Evolutionary conservation across 768 basidiomycete genomes (phyloP).

Genomic region (Russula sp.): DNA sequence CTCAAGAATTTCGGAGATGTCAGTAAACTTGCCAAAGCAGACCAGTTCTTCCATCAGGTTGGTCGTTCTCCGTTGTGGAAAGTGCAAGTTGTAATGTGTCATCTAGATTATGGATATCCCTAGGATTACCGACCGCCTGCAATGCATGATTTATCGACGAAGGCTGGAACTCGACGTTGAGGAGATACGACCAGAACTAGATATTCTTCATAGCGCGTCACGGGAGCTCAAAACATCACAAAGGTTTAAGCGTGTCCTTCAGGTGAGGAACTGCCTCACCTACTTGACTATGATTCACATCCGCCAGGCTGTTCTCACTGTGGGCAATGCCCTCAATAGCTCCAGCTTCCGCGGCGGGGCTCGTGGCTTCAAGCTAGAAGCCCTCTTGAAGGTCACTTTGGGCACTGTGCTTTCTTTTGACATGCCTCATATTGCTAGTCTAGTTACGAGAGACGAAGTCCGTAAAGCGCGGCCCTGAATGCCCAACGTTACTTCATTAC

Average conservation of each 20-base stretch:
- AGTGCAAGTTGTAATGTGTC: neutral
- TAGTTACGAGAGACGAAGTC: slow-evolving; percentile 85
- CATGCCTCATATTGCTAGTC: neutral
- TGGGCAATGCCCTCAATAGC: slow-evolving; percentile 81
- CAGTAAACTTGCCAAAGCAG: slow-evolving; percentile 70
- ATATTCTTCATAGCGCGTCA: slow-evolving; percentile 64
- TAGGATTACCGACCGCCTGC: slow-evolving; percentile 62
- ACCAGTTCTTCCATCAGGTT: slow-evolving; percentile 78
- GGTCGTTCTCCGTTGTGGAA: slow-evolving; percentile 11
- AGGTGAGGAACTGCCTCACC: slow-evolving; percentile 38
- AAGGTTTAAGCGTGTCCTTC: slow-evolving; percentile 64
- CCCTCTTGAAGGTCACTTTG: slow-evolving; percentile 63
- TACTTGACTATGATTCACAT: slow-evolving; percentile 6
- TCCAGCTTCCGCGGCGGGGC: slow-evolving; percentile 82
- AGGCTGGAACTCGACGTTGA: slow-evolving; percentile 77
- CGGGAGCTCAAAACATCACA: slow-evolving; percentile 57
- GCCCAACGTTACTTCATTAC: slow-evolving; percentile 89
- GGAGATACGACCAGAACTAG: slow-evolving; percentile 78
- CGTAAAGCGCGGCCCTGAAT: slow-evolving; percentile 55
- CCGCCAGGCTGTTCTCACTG: slow-evolving; percentile 57
- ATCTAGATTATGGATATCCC: slow-evolving; percentile 75
- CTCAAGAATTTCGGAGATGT: slow-evolving; percentile 69
- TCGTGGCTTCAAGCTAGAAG: slow-evolving; percentile 77
- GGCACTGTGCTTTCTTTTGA: neutral
- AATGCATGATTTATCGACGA: slow-evolving; percentile 81